Conservation (phyloP, 768 basidiomycete genomes). For the Phylloporus arenicola region DNA sequence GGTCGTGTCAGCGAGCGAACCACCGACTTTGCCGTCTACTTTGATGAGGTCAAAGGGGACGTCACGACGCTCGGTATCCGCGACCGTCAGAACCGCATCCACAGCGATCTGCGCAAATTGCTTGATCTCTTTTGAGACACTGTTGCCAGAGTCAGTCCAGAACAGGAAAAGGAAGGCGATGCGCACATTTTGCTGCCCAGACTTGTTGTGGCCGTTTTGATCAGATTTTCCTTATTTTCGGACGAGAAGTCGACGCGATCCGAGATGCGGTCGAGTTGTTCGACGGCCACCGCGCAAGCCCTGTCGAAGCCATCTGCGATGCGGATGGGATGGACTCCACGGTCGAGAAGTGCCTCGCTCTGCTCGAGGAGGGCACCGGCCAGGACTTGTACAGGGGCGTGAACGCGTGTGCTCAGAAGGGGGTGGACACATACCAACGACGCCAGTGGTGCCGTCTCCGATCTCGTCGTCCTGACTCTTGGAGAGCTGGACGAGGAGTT, state of each 20-base stretch:
- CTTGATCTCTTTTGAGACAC: slow-evolving; percentile 92
- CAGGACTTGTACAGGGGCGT: slow-evolving; percentile 54
- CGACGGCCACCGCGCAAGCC: slow-evolving; percentile 86
- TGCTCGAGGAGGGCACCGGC: slow-evolving; percentile 97
- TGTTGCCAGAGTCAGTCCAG: slow-evolving; percentile 30
- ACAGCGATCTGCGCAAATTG: slow-evolving; percentile 98
- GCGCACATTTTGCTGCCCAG: slow-evolving; percentile 94
- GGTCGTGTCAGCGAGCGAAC: slow-evolving; percentile 89
- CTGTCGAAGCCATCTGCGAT: slow-evolving; percentile 99
- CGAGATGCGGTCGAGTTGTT: slow-evolving; percentile 85
- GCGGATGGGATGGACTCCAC: slow-evolving; percentile 98
- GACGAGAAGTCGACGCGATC: slow-evolving; percentile 84
- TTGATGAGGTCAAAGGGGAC: slow-evolving; percentile 98
- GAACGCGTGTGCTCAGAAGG: slow-evolving; percentile 1
- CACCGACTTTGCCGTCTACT: slow-evolving; percentile 98
- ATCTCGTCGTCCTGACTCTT: slow-evolving; percentile 99
- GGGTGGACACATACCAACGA: slow-evolving; percentile 71
- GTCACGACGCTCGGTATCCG: slow-evolving; percentile 90
- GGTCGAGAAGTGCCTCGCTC: slow-evolving; percentile 92
- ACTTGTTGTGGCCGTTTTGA: slow-evolving; percentile 94
- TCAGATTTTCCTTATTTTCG: slow-evolving; percentile 76
- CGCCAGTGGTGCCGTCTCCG: slow-evolving; percentile 98
- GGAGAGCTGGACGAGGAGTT: slow-evolving; percentile 91
- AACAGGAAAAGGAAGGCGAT: not conserved
- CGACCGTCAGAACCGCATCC: slow-evolving; percentile 91